A percentile compares a stretch with the other conserved stretches of the same genome.
These are phyloP conservation scores for Draba incana DNA, from an alignment of 345 rosid genomes.

Conservation along the genomic window DNA sequence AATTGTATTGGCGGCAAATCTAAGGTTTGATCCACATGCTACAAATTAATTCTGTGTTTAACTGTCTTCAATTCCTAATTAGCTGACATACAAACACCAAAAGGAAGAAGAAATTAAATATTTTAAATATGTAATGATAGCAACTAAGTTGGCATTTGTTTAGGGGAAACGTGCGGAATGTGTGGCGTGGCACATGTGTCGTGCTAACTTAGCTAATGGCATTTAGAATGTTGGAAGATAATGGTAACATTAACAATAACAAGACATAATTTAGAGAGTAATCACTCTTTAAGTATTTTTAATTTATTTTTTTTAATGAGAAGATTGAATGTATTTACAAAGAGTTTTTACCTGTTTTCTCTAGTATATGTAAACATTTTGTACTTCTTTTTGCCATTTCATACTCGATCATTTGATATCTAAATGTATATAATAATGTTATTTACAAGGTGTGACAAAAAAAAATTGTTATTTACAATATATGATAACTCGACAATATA, in stretches of 20 bases:
- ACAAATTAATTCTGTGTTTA: constrained; percentile 14
- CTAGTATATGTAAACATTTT: no score
- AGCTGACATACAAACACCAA: constrained; percentile 1
- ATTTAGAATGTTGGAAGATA: constrained; percentile 2
- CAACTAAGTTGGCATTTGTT: constrained; percentile 34
- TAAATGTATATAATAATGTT: no score
- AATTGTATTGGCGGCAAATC: constrained; percentile 34
- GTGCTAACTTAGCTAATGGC: constrained; percentile 22
- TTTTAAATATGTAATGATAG: constrained; percentile 20
- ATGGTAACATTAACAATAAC: not conserved
- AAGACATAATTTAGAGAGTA: constrained; percentile 2
- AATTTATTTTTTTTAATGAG: not conserved
- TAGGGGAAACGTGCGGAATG: constrained; percentile 27
- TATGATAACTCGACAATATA: no score
- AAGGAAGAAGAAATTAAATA: not conserved
- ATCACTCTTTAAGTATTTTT: not conserved
- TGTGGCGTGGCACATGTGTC: constrained; percentile 37
- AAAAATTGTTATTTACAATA: no score
- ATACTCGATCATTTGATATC: no score
- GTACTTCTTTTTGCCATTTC: no score
- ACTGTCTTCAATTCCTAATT: constrained; percentile 2
- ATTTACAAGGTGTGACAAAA: no score
- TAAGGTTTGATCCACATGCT: constrained; percentile 38
- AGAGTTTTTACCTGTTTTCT: no score
- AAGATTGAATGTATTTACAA: no score